Evolutionary conservation across 2,329 filamentous ascomycete genomes (phyloP).

Genomic region (Fusarium duplospermum): DNA sequence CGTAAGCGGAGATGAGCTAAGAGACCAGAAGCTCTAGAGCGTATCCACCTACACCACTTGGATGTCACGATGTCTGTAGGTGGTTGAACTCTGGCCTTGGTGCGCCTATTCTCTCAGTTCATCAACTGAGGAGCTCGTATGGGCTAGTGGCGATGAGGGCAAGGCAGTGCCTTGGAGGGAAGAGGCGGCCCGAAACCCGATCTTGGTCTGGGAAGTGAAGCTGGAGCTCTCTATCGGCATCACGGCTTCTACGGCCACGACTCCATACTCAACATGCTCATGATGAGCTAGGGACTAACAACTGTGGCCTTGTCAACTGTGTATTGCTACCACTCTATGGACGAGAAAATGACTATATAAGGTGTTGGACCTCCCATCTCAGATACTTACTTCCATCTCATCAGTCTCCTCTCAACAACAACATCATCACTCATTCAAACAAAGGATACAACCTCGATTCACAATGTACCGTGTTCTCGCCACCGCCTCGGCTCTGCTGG

Average conservation of each 20-base stretch:
- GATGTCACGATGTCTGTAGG: slow-evolving; percentile 2
- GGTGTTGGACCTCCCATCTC: slow-evolving; percentile 10
- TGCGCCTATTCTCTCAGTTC: slow-evolving; percentile 8
- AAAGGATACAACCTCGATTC: slow-evolving; percentile 21
- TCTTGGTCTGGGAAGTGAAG: slow-evolving; percentile 6
- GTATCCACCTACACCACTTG: slow-evolving; percentile 8
- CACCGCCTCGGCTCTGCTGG: slow-evolving; percentile 44
- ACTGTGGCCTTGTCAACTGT: slow-evolving; percentile 1
- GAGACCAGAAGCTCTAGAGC: slow-evolving; percentile 1
- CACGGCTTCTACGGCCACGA: slow-evolving; percentile 18
- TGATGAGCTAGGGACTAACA: not conserved
- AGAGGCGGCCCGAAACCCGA: slow-evolving; percentile 31
- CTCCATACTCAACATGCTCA: not conserved
- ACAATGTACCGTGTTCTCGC: slow-evolving; percentile 48
- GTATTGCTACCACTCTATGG: not conserved
- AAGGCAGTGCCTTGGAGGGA: slow-evolving; percentile 11
- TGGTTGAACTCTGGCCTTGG: slow-evolving; percentile 6
- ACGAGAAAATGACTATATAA: slow-evolving; percentile 28
- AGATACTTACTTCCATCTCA: slow-evolving; percentile 8
- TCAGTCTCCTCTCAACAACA: slow-evolving; percentile 24
- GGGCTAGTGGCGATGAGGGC: slow-evolving; percentile 1
- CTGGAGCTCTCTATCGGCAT: slow-evolving; percentile 15
- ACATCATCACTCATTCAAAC: slow-evolving; percentile 16
- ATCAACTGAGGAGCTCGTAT: not conserved
- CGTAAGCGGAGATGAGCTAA: slow-evolving; percentile 16